phyloP scores from a whole-genome alignment of 2,329 filamentous ascomycete species.

The Pyrenochaeta sp. region DNA sequence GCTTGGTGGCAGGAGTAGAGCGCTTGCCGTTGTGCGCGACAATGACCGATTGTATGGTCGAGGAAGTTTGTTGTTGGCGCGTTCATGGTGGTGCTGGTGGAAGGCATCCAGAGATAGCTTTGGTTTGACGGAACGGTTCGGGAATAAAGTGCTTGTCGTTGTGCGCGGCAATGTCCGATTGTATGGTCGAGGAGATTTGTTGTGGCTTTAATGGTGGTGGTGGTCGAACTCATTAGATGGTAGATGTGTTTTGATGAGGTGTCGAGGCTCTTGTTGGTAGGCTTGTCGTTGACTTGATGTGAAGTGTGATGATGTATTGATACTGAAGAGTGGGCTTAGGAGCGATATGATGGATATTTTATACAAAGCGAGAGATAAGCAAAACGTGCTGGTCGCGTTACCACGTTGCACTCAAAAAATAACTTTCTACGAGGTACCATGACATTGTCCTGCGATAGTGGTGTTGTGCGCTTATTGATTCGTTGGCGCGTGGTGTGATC shows the following conservation, averaged over 20 bases:
- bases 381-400: not conserved
- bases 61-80: constrained; percentile 7
- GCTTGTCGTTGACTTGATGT: not conserved
- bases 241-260: not conserved
- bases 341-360: not conserved
- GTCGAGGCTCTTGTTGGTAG: not conserved
- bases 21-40: constrained; percentile 15
- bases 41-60: constrained; percentile 17
- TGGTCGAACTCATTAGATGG: constrained; percentile 1
- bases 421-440: not conserved
- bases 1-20: constrained; percentile 9
- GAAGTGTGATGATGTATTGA: too few relatives aligned
- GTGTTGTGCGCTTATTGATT: constrained; percentile 2
- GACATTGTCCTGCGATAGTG: not conserved
- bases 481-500: constrained; percentile 11
- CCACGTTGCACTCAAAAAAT: not conserved
- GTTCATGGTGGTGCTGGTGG: constrained; percentile 3
- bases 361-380: not conserved
- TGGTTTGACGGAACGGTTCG: not conserved
- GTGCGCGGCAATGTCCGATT: constrained; percentile 17
- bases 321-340: not conserved
- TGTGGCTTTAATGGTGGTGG: constrained; percentile 1
- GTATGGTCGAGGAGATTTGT: constrained; percentile 15
- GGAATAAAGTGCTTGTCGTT: constrained; percentile 15
- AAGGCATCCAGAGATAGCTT: not conserved